Evolutionary conservation across 441 rosid species (phyloP).

Genomic region (Populus hybrid): DNA sequence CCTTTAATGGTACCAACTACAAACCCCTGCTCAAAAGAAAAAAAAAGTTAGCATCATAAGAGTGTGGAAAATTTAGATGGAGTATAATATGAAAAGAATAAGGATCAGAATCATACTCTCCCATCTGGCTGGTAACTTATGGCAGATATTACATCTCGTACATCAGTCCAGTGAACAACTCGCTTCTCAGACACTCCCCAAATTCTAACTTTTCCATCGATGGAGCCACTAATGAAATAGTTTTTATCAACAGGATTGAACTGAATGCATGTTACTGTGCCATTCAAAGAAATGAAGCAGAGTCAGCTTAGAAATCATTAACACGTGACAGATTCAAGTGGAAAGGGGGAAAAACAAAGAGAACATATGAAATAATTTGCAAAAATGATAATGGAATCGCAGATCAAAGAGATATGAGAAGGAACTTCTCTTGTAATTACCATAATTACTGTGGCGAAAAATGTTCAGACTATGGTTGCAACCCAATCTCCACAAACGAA

Average conservation of each 20-base stretch:
- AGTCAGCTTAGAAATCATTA: conserved; percentile 5
- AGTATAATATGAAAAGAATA: not conserved
- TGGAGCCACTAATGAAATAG: conserved; percentile 79
- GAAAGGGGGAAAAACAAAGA: not conserved
- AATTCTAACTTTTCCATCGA: conserved; percentile 88
- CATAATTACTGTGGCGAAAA: conserved; percentile 61
- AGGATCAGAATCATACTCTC: conserved; percentile 36
- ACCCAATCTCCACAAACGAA: conserved; percentile 70
- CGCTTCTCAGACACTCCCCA: conserved; percentile 68
- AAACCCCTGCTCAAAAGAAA: conserved; percentile 38
- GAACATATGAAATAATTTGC: not conserved
- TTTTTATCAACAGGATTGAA: conserved; percentile 71
- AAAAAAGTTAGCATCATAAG: not conserved
- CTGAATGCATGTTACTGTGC: conserved; percentile 83
- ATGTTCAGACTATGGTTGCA: conserved; percentile 43
- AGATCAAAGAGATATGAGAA: not conserved
- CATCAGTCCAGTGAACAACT: conserved; percentile 79
- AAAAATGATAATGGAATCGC: not conserved
- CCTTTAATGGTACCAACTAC: conserved; percentile 67
- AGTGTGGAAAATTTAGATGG: not conserved
- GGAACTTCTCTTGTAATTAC: conserved; percentile 28
- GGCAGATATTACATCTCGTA: conserved; percentile 61
- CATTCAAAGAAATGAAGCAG: conserved; percentile 9
- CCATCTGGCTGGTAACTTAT: conserved; percentile 72
- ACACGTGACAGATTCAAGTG: not conserved